Evolutionary conservation across 768 basidiomycete genomes (phyloP), one percentile per base, ranked within the genome.

Genomic region (Russula foetens): DNA sequence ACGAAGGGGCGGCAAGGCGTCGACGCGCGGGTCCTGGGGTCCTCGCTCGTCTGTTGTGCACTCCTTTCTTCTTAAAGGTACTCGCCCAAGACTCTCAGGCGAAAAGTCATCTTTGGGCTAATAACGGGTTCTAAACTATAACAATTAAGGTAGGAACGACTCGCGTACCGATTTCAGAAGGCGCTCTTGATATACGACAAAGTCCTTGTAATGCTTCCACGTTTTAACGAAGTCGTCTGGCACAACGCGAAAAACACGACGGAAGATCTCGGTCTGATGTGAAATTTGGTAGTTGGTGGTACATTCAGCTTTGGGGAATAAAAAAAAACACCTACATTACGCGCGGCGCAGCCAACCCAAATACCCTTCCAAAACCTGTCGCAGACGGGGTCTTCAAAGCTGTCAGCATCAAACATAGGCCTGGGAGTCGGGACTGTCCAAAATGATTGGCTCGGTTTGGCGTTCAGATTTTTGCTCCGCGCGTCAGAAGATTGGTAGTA

Each of bases 131-230:
- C 28, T 49, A 31, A 23, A 46, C n/a, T 54, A 51, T 23, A 29
- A 38, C 15, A 17, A 17, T 29, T 11, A 56, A 29, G 23, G n/a
- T 0, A 55, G 21, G 72, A 21, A 46, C n/a, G 31, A 29, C 3
- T 29, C 11, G 43, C 82, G 63, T 68, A 89, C 90, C 33, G 79
- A 80, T 72, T 83, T 88, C 66, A 79, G 82, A 63, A 90, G 68
- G 2, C 88, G 82, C 63, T 92, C 91, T 48, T 92, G 87, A 68
- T 88, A 79, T 6, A 77, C 72, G 48, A 87, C 75, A 67, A 90
- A 98, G 63, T 95, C 90, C 69, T 86, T 95, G 74, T 87, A 98
- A 69, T 92, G 89, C 68, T 94, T 94, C 96, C 96, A 99, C 0
- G 95, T 96, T 1, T 86, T 87, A 61, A 98, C 83, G 24, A 85